Base-by-base conservation (phyloP, 2,329 filamentous ascomycete species). In the Pyrenophora graminea region DNA sequence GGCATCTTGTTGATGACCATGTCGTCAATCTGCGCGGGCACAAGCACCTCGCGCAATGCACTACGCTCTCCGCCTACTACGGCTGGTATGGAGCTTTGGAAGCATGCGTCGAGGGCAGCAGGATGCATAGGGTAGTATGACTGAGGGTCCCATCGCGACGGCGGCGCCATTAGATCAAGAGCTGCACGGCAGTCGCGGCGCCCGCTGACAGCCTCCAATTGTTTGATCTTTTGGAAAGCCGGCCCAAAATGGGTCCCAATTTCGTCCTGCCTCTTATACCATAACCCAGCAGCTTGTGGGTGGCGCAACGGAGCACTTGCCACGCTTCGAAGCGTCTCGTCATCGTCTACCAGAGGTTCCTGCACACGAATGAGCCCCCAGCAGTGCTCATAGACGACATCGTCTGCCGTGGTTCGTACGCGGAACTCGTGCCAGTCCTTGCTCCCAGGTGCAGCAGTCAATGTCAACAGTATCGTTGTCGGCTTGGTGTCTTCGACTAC, bases 41-140 rank as follows among this genome's bases (percentile, higher is more conserved):
- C 21, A 23, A 23, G 21, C 21, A 23, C 21, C 7, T 4, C 21
- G 21, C 21, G 4, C 4, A 7, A 23, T 1, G 21, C 7, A 7
- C 4, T 4, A 1, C 4, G 21, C 21, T 23, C 21, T 4, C 38
- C 44, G n/a, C 15, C 15, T 9, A 10, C 3, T 27, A 31, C 15
- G 12, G 41, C 61, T 51, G 64, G 7, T 62, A 46, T 2, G 55
- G 48, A n/a, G 56, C 54, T 49, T 17, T 71, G 69, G 3, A 72
- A 56, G 37, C 63, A 68, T 13, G 45, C 61, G 48, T 71, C 69
- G 8, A 72, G 51, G 3, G 37, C 51, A 17, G 62, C 56, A 4
- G 69, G 69, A 50, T 72, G 68, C 27, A 72, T 47, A 13, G 58
- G 45, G 41, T 71, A 69, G 2, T 18, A 30, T 4, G 58, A 64